These are phyloP conservation scores for Geranium rotundifolium DNA, from an alignment of 345 rosid species.

Conservation along the genomic window DNA sequence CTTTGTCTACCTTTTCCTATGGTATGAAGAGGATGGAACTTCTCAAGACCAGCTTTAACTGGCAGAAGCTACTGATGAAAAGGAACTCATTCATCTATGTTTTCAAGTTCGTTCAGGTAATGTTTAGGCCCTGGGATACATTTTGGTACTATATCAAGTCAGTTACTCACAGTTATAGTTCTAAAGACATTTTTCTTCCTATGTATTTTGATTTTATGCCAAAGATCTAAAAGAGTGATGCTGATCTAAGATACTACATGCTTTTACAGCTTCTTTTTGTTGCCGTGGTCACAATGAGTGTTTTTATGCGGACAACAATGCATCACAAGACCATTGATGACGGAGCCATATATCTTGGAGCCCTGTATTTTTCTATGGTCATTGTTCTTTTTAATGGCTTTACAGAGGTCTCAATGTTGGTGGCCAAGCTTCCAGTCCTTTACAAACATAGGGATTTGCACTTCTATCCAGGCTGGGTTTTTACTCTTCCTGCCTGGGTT, in stretches of 20 bases:
- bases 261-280: slow-evolving; percentile 74
- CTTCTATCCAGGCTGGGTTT: slow-evolving; percentile 96
- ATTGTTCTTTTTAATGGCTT: slow-evolving; percentile 96
- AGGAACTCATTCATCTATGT: slow-evolving; percentile 84
- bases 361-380: slow-evolving; percentile 90
- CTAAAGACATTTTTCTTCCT: slow-evolving; percentile 1
- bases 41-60: slow-evolving; percentile 56
- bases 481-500: slow-evolving; percentile 85
- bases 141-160: neutral
- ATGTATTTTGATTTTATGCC: neutral
- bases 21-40: slow-evolving; percentile 64
- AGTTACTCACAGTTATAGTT: neutral
- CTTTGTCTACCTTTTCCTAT: slow-evolving; percentile 62
- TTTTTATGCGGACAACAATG: slow-evolving; percentile 77
- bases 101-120: slow-evolving; percentile 91
- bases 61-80: slow-evolving; percentile 90
- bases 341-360: slow-evolving; percentile 80
- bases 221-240: neutral
- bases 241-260: slow-evolving; percentile 13
- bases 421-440: slow-evolving; percentile 86
- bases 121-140: neutral
- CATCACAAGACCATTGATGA: slow-evolving; percentile 73
- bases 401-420: slow-evolving; percentile 95
- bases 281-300: slow-evolving; percentile 92
- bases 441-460: slow-evolving; percentile 94